Conservation (phyloP, 225 moss, liverwort and hornwort species). For the Lunularia cruciata region DNA sequence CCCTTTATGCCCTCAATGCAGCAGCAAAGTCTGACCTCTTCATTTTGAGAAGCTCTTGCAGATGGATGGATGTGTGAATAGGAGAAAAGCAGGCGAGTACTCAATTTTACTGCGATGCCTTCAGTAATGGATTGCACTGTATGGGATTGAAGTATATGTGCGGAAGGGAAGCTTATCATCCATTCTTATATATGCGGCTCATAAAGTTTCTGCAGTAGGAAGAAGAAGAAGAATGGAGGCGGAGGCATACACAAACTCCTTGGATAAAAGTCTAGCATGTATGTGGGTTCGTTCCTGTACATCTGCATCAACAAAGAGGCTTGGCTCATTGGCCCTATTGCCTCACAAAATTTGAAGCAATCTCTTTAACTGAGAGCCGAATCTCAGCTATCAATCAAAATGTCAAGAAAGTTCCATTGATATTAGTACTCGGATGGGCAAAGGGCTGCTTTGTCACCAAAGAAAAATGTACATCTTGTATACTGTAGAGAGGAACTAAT, state of each 20-base stretch:
- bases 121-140: not conserved
- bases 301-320: slow-evolving; percentile 12
- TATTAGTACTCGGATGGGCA: slow-evolving; percentile 14
- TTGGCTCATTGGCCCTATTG: slow-evolving; percentile 3
- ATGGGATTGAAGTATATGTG: not conserved
- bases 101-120: slow-evolving; percentile 1
- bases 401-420: slow-evolving; percentile 8
- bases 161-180: not conserved
- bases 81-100: not conserved
- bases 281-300: not conserved
- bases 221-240: slow-evolving; percentile 2
- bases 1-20: not conserved
- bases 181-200: not conserved
- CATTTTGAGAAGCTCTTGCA: slow-evolving; percentile 1
- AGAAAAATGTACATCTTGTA: slow-evolving; percentile 26
- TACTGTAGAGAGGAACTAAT: slow-evolving; percentile 29
- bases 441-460: slow-evolving; percentile 13
- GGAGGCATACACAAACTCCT: slow-evolving; percentile 8
- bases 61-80: not conserved
- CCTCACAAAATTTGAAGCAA: slow-evolving; percentile 2
- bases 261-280: slow-evolving; percentile 7
- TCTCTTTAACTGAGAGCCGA: slow-evolving; percentile 2
- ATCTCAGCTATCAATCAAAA: slow-evolving; percentile 16
- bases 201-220: not conserved
- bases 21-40: slow-evolving; percentile 6